phyloP scores from a whole-genome alignment of 179 eudicot species.

The Actinidia chinensis region DNA sequence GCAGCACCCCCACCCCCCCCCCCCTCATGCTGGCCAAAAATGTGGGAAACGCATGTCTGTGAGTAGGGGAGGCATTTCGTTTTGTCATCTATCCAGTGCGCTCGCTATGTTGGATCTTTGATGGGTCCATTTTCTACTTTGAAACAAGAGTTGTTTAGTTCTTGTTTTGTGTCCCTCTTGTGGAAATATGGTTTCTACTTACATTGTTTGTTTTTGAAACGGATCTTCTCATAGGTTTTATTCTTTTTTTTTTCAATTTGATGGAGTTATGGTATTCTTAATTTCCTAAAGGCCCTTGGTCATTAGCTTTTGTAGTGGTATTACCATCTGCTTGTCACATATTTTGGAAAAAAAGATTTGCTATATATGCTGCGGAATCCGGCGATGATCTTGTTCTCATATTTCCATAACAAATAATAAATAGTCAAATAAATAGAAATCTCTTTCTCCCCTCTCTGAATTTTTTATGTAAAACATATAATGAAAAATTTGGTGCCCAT shows the following conservation, averaged over 20 bases:
- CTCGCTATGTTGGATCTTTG: no score
- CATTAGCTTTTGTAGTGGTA: no score
- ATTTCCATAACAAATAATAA: no score
- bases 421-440: no score
- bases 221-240: background rate
- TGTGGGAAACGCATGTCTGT: constrained; percentile 67
- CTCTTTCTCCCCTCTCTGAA: background rate
- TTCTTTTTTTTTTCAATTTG: no score
- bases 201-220: background rate
- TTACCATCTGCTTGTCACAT: no score
- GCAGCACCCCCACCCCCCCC: no score
- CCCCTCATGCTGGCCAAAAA: constrained; percentile 54
- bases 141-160: constrained; percentile 8
- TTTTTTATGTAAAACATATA: background rate
- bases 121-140: no score
- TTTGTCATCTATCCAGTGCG: constrained; percentile 79
- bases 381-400: no score
- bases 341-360: no score
- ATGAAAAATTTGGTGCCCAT: background rate
- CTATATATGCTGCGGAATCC: no score
- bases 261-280: background rate
- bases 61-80: constrained; percentile 86
- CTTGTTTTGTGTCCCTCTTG: constrained; percentile 1
- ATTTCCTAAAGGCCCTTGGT: no score
- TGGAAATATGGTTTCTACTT: background rate